These are phyloP conservation scores for Crithidia fasciculata DNA, from an alignment of 208 protist species.

Conservation along the genomic window DNA sequence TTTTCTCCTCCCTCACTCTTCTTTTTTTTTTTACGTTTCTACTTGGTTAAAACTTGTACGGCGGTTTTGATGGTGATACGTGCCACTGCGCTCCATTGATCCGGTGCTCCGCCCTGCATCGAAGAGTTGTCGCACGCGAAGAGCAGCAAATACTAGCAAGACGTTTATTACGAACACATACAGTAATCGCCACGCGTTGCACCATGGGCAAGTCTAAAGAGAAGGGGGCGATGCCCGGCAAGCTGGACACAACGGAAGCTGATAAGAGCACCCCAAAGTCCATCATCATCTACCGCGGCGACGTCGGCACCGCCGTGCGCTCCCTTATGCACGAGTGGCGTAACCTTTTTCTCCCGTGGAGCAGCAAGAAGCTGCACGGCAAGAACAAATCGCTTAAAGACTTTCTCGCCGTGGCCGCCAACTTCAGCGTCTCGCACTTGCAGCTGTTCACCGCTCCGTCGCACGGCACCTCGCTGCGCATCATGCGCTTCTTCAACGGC, in stretches of 20 bases:
- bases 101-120: too few species aligned
- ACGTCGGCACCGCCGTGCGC: conserved; percentile 80
- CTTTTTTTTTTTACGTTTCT: too few species aligned
- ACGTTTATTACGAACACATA: not conserved
- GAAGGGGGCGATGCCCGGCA: conserved; percentile 58
- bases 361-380: conserved; percentile 87
- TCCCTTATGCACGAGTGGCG: conserved; percentile 93
- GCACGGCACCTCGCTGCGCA: conserved; percentile 86
- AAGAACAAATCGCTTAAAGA: conserved; percentile 92
- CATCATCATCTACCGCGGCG: conserved; percentile 91
- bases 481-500: conserved; percentile 92
- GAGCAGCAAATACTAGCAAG: not conserved
- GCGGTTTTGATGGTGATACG: too few species aligned
- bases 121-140: too few species aligned
- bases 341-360: conserved; percentile 90
- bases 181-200: not conserved
- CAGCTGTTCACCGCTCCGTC: conserved; percentile 89
- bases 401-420: conserved; percentile 80
- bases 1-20: too few species aligned
- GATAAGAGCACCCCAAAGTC: conserved; percentile 90
- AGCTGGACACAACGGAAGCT: conserved; percentile 85
- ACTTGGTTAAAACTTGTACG: too few species aligned
- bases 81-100: too few species aligned
- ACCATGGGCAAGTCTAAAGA: conserved; percentile 29
- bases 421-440: conserved; percentile 84